phyloP scores from a whole-genome alignment of 768 basidiomycete species.

The Hirschioporus abietinus region DNA sequence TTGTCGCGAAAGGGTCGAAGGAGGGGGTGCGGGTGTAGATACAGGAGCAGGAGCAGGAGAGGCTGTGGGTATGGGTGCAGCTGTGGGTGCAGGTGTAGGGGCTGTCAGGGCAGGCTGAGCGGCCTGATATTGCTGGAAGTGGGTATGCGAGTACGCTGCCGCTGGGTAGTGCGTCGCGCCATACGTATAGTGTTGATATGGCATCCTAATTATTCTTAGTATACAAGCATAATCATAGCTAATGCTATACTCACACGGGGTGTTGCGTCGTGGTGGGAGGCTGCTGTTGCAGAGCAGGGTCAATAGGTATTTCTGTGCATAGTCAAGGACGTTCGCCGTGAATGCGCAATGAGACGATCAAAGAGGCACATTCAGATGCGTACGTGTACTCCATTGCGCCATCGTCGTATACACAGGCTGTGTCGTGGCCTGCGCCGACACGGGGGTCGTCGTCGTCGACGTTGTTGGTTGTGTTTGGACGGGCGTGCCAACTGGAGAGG shows the following conservation, averaged over 20 bases:
- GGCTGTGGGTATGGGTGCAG: slow-evolving; percentile 4
- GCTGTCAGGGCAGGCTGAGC: slow-evolving; percentile 18
- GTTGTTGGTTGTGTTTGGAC: not conserved
- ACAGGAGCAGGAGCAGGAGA: not conserved
- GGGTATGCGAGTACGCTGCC: slow-evolving; percentile 18
- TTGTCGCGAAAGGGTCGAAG: slow-evolving; percentile 17
- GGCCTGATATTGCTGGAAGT: slow-evolving; percentile 25
- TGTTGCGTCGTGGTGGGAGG: slow-evolving; percentile 28
- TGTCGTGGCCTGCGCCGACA: not conserved
- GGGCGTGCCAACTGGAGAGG: not conserved
- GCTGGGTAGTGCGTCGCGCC: slow-evolving; percentile 9
- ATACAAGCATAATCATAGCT: not conserved
- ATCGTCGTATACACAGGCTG: slow-evolving; percentile 22
- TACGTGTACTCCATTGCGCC: slow-evolving; percentile 37
- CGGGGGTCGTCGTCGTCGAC: slow-evolving; percentile 1
- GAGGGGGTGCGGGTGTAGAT: slow-evolving; percentile 13
- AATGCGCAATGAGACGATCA: slow-evolving; percentile 3
- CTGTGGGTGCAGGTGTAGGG: slow-evolving; percentile 17
- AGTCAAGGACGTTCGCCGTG: slow-evolving; percentile 7
- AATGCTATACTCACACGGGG: slow-evolving; percentile 32
- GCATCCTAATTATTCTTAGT: slow-evolving; percentile 7
- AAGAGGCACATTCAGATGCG: slow-evolving; percentile 14
- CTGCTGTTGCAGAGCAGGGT: slow-evolving; percentile 64
- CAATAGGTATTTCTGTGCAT: slow-evolving; percentile 53
- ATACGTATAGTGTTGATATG: slow-evolving; percentile 14